Evolutionary conservation across 495 filamentous ascomycete species (phyloP).

Genomic region (Penicilliopsis zonata): DNA sequence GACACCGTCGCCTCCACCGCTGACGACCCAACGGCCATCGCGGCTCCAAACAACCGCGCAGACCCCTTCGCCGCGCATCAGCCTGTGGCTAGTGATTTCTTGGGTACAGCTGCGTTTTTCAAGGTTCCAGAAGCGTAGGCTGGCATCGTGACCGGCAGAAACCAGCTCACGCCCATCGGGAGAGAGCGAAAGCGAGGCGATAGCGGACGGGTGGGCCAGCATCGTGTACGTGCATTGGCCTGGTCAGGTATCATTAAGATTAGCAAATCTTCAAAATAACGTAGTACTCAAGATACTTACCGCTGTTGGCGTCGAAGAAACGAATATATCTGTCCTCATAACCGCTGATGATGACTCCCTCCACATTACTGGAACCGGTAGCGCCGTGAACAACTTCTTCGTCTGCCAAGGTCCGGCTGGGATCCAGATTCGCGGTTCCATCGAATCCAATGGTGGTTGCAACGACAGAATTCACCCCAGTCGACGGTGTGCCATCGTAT

Average conservation of each 20-base stretch:
- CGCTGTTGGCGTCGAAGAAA: constrained; percentile 97
- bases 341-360: constrained; percentile 86
- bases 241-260: constrained; percentile 29
- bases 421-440: constrained; percentile 51
- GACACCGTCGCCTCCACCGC: constrained; percentile 88
- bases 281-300: constrained; percentile 56
- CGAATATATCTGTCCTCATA: constrained; percentile 92
- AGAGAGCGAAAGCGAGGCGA: constrained; percentile 79
- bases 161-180: constrained; percentile 92
- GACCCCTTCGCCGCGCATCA: constrained; percentile 91
- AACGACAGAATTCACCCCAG: constrained; percentile 84
- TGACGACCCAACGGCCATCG: constrained; percentile 89
- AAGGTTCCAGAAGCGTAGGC: constrained; percentile 91
- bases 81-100: constrained; percentile 79
- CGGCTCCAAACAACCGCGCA: constrained; percentile 88
- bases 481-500: constrained; percentile 73
- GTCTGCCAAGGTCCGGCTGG: constrained; percentile 45
- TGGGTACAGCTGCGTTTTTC: constrained; percentile 90
- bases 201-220: constrained; percentile 88
- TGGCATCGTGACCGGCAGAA: constrained; percentile 89
- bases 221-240: constrained; percentile 99
- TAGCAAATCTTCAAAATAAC: too few relatives aligned
- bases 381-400: constrained; percentile 65
- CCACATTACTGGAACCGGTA: constrained; percentile 76
- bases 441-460: constrained; percentile 75